Evolutionary conservation across 2,329 filamentous ascomycete genomes (phyloP), one percentile per base, ranked within the genome.

Genomic region (Amylocarpus encephaloides): DNA sequence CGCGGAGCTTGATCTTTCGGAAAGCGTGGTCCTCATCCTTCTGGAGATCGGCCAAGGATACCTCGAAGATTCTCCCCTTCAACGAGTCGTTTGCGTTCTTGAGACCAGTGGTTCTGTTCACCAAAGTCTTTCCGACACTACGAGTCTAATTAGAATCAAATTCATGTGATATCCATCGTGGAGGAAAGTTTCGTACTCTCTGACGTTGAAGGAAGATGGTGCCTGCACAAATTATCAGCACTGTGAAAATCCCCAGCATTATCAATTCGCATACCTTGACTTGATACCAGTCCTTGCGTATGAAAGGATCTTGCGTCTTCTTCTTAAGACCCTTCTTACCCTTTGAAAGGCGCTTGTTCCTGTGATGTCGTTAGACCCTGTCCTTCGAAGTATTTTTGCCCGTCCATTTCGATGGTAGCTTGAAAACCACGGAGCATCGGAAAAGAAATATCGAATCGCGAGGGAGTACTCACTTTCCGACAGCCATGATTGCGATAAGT

Each of bases 251-350:
- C 12, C 12, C 39, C 41, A 52, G 29, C 11, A 12, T 12, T 30
- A 18, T 49, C 39, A 55, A 53, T 49, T 19, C 48, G 51, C 77
- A 64, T 70, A 88, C 86, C 85, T 97, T 97, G 77, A 98, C 85
- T 69, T 86, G 88, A 80, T 91, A 98, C 88, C 94, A 97, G 75
- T 97, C 93, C 83, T 98, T 98, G 73, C 92, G 88, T 70, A 91
- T 83, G 82, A 97, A 97, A 70, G 93, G 92, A 76, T 98, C 93
- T 67, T 86, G 79, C 70, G 91, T 92, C 80, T 92, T 92, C 92
- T 98, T 97, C 89, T 97, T 97, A 73, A 97, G 82, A 76, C 93
- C 92, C 85, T 98, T 98, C 89, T 97, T 98, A 80, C 93, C 93
- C 85, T 98, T 98, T 64, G 93, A 97, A 80, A 98, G 85, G 83